Evolutionary conservation across 1,139 yeast genomes (phyloP).

Genomic region (Oligophagozyma castellii): DNA sequence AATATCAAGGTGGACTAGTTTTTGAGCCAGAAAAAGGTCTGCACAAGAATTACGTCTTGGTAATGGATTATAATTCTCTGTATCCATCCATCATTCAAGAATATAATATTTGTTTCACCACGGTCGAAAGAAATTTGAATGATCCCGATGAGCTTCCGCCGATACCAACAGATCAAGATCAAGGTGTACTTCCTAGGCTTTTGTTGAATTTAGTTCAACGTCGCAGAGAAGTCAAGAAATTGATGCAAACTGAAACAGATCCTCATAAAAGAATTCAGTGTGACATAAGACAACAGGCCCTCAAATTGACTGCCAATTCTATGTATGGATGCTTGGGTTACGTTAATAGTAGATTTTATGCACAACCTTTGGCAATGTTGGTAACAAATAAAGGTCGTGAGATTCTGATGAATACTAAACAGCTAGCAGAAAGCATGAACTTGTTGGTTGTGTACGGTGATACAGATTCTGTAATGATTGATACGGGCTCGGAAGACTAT

Average conservation of each 20-base stretch:
- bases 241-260: conserved; percentile 64
- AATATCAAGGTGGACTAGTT: conserved; percentile 91
- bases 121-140: conserved; percentile 59
- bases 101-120: conserved; percentile 91
- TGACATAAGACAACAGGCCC: conserved; percentile 92
- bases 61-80: conserved; percentile 96
- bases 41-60: conserved; percentile 76
- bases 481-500: conserved; percentile 62
- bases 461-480: conserved; percentile 98
- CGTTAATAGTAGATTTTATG: conserved; percentile 84
- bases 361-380: conserved; percentile 90
- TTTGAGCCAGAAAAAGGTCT: conserved; percentile 95
- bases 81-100: conserved; percentile 97
- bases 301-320: conserved; percentile 93
- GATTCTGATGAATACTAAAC: conserved; percentile 84
- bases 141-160: conserved; percentile 60
- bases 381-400: conserved; percentile 95
- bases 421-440: conserved; percentile 73
- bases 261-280: conserved; percentile 59
- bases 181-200: conserved; percentile 80
- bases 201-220: conserved; percentile 76
- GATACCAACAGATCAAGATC: conserved; percentile 44
- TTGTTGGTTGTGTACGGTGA: conserved; percentile 93
- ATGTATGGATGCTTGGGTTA: conserved; percentile 99
- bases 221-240: conserved; percentile 83